Evolutionary conservation across 495 filamentous ascomycete genomes (phyloP).

Genomic region (Penicillium simplicissimum): DNA sequence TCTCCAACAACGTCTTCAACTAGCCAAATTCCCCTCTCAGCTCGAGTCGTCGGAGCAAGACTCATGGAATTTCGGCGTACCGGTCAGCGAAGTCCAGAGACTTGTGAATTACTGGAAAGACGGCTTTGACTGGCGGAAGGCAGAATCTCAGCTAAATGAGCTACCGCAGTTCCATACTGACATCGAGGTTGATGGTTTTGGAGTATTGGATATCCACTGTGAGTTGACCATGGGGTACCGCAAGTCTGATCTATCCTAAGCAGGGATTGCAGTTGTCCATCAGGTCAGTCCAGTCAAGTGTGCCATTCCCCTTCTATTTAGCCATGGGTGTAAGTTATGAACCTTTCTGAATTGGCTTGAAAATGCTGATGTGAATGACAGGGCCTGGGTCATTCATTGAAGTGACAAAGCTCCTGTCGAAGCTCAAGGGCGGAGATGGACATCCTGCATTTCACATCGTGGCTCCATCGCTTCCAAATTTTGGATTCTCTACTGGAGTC

Average conservation of each 20-base stretch:
- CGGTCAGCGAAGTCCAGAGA: conserved; percentile 38
- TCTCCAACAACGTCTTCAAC: conserved; percentile 40
- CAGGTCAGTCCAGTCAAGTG: conserved; percentile 31
- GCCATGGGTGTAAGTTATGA: conserved; percentile 42
- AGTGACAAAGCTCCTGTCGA: conserved; percentile 37
- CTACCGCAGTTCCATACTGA: conserved; percentile 44
- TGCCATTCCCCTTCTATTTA: conserved; percentile 48
- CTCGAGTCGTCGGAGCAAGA: conserved; percentile 39
- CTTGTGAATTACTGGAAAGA: conserved; percentile 42
- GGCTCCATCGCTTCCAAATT: conserved; percentile 47
- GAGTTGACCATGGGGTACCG: not conserved
- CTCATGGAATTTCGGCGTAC: conserved; percentile 41
- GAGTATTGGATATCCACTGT: conserved; percentile 44
- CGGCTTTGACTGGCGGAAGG: conserved; percentile 44
- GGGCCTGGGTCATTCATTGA: conserved; percentile 46
- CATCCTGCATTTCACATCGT: conserved; percentile 46
- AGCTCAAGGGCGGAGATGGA: conserved; percentile 25
- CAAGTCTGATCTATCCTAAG: not conserved
- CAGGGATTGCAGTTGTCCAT: conserved; percentile 35
- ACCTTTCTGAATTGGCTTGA: not conserved
- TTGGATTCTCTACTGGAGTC: conserved; percentile 42
- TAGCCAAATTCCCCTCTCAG: conserved; percentile 38
- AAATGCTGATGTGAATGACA: not conserved
- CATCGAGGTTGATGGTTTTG: conserved; percentile 46
- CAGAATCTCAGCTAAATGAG: conserved; percentile 45